phyloP scores from a whole-genome alignment of 257 asterid species.

The Coffea canephora region DNA sequence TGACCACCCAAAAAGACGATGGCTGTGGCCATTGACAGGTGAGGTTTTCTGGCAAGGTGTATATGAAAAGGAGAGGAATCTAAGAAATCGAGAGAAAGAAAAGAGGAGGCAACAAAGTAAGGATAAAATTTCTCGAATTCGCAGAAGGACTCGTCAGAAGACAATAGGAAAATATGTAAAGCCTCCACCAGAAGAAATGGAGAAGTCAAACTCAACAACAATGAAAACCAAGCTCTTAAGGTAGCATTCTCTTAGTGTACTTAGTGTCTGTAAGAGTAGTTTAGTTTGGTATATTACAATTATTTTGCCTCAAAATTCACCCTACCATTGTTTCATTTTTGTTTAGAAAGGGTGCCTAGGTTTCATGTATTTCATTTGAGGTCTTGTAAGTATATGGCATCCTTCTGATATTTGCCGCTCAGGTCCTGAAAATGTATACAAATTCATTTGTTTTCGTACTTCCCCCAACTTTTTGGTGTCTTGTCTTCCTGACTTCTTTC shows the following conservation, averaged over 20 bases:
- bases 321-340: slow-evolving; percentile 41
- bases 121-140: slow-evolving; percentile 73
- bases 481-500: neutral
- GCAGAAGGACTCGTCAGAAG: slow-evolving; percentile 65
- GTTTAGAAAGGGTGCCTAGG: slow-evolving; percentile 47
- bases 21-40: slow-evolving; percentile 96
- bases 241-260: slow-evolving; percentile 28
- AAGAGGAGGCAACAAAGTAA: slow-evolving; percentile 61
- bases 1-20: slow-evolving; percentile 52
- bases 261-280: slow-evolving; percentile 17
- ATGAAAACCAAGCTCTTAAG: slow-evolving; percentile 23
- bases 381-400: slow-evolving; percentile 37
- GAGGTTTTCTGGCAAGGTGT: slow-evolving; percentile 86
- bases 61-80: slow-evolving; percentile 59
- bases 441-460: neutral
- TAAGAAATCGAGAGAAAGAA: slow-evolving; percentile 63
- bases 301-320: slow-evolving; percentile 15
- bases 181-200: slow-evolving; percentile 55
- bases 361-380: slow-evolving; percentile 27
- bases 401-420: slow-evolving; percentile 24
- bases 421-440: neutral
- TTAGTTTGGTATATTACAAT: slow-evolving; percentile 18
- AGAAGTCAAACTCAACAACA: slow-evolving; percentile 37
- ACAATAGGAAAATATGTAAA: slow-evolving; percentile 78
- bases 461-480: neutral